phyloP scores from a whole-genome alignment of 1,139 yeast species.

The Suhomyces maxii region DNA sequence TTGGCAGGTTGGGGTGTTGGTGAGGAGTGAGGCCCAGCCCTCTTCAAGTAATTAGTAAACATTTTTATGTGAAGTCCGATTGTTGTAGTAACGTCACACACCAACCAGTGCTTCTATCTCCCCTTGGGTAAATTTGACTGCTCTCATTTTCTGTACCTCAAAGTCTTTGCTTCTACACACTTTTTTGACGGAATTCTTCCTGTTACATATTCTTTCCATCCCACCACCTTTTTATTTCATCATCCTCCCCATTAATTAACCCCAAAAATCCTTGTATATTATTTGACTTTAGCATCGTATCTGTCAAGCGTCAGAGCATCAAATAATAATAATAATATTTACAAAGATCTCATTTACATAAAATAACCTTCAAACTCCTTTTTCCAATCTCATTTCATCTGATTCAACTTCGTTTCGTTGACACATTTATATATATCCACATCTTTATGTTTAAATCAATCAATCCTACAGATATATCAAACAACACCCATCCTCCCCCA shows the following conservation, averaged over 20 bases:
- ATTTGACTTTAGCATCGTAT: too few relatives aligned
- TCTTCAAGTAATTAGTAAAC: slow-evolving; percentile 5
- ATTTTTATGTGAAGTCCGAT: slow-evolving; percentile 1
- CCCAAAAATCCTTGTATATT: too few relatives aligned
- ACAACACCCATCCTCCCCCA: slow-evolving; percentile 11
- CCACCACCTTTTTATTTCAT: too few relatives aligned
- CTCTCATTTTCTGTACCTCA: background rate
- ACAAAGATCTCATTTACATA: slow-evolving; percentile 5
- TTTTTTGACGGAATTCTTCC: background rate
- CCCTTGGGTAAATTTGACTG: background rate
- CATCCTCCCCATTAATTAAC: too few relatives aligned
- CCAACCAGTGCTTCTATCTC: slow-evolving; percentile 1
- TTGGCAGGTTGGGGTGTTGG: too few relatives aligned
- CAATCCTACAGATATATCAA: slow-evolving; percentile 9
- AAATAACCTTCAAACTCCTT: background rate
- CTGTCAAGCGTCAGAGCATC: too few relatives aligned
- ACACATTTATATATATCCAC: background rate
- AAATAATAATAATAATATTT: too few relatives aligned
- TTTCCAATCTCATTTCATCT: background rate
- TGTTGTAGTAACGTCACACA: slow-evolving; percentile 4
- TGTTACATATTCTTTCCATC: background rate
- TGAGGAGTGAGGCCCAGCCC: background rate
- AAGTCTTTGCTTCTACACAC: background rate
- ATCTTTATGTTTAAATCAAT: slow-evolving; percentile 8
- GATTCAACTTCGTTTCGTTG: background rate